Evolutionary conservation across 805 yeast genomes (phyloP), one percentile per base, ranked within the genome.

Genomic region (Candida gorgasii): DNA sequence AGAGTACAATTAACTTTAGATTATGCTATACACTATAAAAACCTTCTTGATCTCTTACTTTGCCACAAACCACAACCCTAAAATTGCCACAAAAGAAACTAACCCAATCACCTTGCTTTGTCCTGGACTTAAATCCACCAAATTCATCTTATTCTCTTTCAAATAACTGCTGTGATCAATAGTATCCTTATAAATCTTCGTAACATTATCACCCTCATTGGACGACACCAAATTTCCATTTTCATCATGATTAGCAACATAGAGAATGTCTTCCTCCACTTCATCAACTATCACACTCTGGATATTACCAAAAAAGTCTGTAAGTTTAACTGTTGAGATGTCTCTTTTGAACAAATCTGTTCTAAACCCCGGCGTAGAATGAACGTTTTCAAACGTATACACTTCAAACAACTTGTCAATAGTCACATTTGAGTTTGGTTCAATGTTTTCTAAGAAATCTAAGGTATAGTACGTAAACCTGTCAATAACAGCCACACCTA

Each of bases 401-500:
- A 84, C 84, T 43, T 80, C 90, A 55, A 93, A 87, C 49, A 93
- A 69, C 56, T 92, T 96, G 55, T 85, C 83, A 58, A 93, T 68
- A 3, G 97, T 87, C 48, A 72, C 67, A 19, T 79, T 70, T 1
- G 96, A 87, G 51, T 82, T 81, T 62, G 81, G 86, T 42, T 86
- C 84, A 39, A 93, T 81, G 29, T 76, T 72, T 65, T 92, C 99
- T 56, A 93, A 73, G 58, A 83, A 93, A 45, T 89, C 97, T 52
- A 93, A 73, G 40, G 89, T 90, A 64, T 80, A 89, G 62, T 89
- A 90, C 0, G 99, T 93, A 68, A 93, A 93, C 54, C 99, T 73
- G 62, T 93, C 99, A 56, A 93, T 93, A 9, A 93, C 97, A 0
- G 99, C 97, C 39, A 93, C 98, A 6, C 99, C 99, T 37, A 93